Evolutionary conservation across 495 filamentous ascomycete genomes (phyloP), one percentile per base, ranked within the genome.

Genomic region (Podospora pseudocomata): DNA sequence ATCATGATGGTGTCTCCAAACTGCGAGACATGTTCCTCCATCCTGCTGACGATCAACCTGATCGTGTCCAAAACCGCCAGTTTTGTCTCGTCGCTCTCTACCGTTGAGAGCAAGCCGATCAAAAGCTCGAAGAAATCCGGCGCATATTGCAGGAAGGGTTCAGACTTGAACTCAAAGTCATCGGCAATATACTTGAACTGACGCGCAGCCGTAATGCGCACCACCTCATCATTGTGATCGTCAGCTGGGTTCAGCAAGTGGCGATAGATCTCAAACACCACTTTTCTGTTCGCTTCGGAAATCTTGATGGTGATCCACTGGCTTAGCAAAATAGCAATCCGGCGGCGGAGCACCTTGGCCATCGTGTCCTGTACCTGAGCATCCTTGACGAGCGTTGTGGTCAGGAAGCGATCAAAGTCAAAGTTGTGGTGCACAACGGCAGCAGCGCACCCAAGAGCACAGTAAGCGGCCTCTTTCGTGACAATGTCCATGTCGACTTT

Each of bases 401-500:
- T 85, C 20, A 99, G 78, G 74, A 97, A 92, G 3, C 78, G 73
- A 72, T 94, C 90, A 80, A 97, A 97, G 75, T 97, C 90, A 63
- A 97, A 82, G 18, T 74, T 73, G 7, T 85, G 75, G 57, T 88
- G 81, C 27, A 97, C 77, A n/a, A 91, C 85, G 5, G 91, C 83
- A 0, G 94, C 91, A 0, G 95, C 89, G 53, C 97, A 83, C 6
- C 95, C 95, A 72, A 99, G 87, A 11, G 95, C 93, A 56, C 91
- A 93, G 72, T 99, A 99, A 3, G 97, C 86, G 0, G 95, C 93
- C 73, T 99, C 95, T 76, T 96, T 97, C 68, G 91, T 85, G 18
- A 94, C 81, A 3, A 97, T 86, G 69, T 94, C 85, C 56, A 88
- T 85, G 34, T 81, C 76, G 73, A 85, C 81, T 83, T 90, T 86